Evolutionary conservation across 1,284 basidiomycete species (phyloP), one percentile per base, ranked within the genome.

Genomic region (Trametes pubescens): DNA sequence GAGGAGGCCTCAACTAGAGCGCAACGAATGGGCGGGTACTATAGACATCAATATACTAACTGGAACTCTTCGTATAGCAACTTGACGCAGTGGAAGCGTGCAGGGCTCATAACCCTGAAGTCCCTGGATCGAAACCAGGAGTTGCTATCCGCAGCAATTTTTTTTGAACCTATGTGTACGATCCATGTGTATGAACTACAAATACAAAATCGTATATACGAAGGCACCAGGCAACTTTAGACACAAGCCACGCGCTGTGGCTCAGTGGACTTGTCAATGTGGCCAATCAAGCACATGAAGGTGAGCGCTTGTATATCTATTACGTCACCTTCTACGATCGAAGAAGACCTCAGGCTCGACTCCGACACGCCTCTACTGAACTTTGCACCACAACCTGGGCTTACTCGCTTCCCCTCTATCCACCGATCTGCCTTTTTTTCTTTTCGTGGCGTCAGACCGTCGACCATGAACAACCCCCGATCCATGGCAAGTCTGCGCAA

Each of bases 391-490:
- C 13, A n/a, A 22, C 4, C 32, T 32, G 2, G 34, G 34, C 51
- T 38, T 35, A 13, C 35, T 51, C 49, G 34, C 51, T 52, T 52
- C 18, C 11, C 2, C 18, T 21, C n/a, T 3, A 14, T 51, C 6
- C 16, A 8, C 29, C 29, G 29, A 22, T 26, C 29, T 35, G 18
- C 13, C 6, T 8, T 16, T 13, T 11, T 10, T 24, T 14, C 48
- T 21, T 16, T n/a, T 4, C 37, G 18, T 18, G 24, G 22, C 18
- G 16, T 44, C 16, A 21, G 8, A 32, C 40, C 14, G 1, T 47
- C 24, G 10, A 61, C 5, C 35, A 74, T 74, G 73, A 74, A 77
- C 70, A 78, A 71, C 22, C 76, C 75, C 10, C 72, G 73, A 57
- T 76, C 67, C 51, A 74, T 76, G 72, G 78, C 73, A 65, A 60